These are phyloP conservation scores for Jatropha multifida DNA, from an alignment of 441 rosid genomes.

Conservation along the genomic window DNA sequence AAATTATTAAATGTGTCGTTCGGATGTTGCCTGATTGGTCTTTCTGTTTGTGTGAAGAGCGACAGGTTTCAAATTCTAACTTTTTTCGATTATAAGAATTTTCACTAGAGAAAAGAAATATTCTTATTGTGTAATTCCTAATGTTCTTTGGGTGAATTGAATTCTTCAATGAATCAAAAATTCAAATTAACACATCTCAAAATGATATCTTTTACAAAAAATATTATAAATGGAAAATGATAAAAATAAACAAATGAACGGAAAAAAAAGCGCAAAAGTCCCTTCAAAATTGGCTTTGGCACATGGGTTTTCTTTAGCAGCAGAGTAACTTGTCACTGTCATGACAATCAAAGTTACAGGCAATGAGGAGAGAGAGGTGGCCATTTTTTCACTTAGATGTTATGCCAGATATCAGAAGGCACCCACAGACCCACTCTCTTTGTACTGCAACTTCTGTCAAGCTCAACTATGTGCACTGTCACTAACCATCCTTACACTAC, in stretches of 20 bases:
- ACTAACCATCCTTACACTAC: conserved; percentile 1
- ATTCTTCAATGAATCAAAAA: too few relatives aligned
- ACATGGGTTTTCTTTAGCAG: conserved; percentile 29
- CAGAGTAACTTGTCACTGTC: conserved; percentile 31
- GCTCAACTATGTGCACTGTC: background rate
- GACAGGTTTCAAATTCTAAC: too few relatives aligned
- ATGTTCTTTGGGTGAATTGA: too few relatives aligned
- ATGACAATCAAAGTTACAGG: conserved; percentile 12
- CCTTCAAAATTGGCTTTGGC: conserved; percentile 35
- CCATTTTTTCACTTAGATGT: conserved; percentile 26
- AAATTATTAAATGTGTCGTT: too few relatives aligned
- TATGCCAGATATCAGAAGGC: conserved; percentile 14
- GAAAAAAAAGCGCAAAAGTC: background rate
- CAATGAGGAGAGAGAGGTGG: conserved; percentile 8
- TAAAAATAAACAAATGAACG: background rate
- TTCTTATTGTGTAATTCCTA: too few relatives aligned
- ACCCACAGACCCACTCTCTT: conserved; percentile 14
- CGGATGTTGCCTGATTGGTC: too few relatives aligned
- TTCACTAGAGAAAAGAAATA: too few relatives aligned
- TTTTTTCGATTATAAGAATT: too few relatives aligned
- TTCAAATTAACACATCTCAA: too few relatives aligned
- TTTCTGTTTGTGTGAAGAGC: too few relatives aligned
- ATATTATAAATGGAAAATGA: background rate
- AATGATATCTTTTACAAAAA: too few relatives aligned
- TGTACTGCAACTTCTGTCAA: background rate